These are phyloP conservation scores for Dipteronia dyeriana DNA, from an alignment of 345 rosid species.

Conservation along the genomic window DNA sequence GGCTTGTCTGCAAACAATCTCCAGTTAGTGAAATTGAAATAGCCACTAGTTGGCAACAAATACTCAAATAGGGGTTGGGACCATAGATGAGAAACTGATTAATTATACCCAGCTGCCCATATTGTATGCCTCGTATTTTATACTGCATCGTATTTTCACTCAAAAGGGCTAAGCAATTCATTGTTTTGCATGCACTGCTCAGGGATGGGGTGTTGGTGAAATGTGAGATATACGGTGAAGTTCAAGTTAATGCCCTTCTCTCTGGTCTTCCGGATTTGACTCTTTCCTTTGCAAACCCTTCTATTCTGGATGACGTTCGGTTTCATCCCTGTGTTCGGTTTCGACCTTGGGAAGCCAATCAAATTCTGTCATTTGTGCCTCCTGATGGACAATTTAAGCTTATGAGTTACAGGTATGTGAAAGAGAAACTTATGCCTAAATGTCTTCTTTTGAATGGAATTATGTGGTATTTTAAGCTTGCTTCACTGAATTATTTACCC, in stretches of 20 bases:
- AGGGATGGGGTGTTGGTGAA: slow-evolving; percentile 70
- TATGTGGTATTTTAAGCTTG: not conserved
- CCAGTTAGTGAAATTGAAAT: not conserved
- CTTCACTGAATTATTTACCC: not conserved
- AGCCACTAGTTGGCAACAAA: not conserved
- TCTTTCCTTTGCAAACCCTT: slow-evolving; percentile 80
- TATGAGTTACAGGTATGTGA: slow-evolving; percentile 89
- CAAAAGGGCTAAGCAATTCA: slow-evolving; percentile 15
- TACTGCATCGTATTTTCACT: slow-evolving; percentile 8
- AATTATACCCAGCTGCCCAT: not conserved
- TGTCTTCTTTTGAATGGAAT: not conserved
- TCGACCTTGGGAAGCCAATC: slow-evolving; percentile 96
- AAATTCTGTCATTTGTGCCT: slow-evolving; percentile 90
- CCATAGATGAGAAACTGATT: slow-evolving; percentile 1
- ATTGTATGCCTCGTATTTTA: slow-evolving; percentile 5
- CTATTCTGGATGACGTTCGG: slow-evolving; percentile 73
- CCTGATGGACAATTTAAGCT: slow-evolving; percentile 96
- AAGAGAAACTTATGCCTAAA: slow-evolving; percentile 3
- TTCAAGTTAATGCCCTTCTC: slow-evolving; percentile 86
- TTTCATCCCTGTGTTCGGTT: slow-evolving; percentile 97
- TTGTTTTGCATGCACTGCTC: slow-evolving; percentile 24
- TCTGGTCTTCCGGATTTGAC: slow-evolving; percentile 95
- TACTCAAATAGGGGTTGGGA: not conserved
- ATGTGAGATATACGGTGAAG: slow-evolving; percentile 79
- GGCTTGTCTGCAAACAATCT: not conserved